Percentiles rank a stretch among this genome's conserved stretches.
phyloP scores from a whole-genome alignment of 345 rosid species.

The Eucalyptus erythrocorys region DNA sequence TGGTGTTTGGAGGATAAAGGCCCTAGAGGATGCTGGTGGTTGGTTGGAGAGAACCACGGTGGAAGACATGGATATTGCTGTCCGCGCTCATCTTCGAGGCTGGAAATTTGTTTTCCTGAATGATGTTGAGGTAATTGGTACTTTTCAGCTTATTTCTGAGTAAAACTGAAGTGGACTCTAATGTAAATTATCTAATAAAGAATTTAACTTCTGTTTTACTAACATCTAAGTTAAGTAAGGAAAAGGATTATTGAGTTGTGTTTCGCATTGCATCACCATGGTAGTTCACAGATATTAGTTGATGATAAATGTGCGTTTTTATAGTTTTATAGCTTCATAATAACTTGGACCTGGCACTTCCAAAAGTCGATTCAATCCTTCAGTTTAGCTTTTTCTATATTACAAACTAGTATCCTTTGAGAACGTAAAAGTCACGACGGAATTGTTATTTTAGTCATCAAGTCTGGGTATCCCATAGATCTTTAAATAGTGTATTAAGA shows the following conservation, averaged over 20 bases:
- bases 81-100: constrained; percentile 41
- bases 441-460: not conserved
- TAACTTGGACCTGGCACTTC: not conserved
- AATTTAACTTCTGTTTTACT: not conserved
- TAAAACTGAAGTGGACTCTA: not conserved
- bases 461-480: not conserved
- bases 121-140: constrained; percentile 30
- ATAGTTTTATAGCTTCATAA: not conserved
- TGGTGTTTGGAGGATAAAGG: constrained; percentile 54
- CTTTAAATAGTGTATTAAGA: not conserved
- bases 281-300: not conserved
- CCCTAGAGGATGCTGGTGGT: constrained; percentile 40
- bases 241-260: not conserved
- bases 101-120: constrained; percentile 45
- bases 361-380: not conserved
- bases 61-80: constrained; percentile 55
- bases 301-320: not conserved
- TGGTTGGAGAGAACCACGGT: constrained; percentile 53
- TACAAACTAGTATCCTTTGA: not conserved
- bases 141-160: not conserved
- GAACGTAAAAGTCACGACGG: not conserved
- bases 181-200: not conserved
- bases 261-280: not conserved
- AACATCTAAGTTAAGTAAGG: not conserved
- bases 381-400: not conserved